A percentile compares a stretch with the other conserved stretches of the same genome.
These are phyloP conservation scores for Phlebiopsis gigantea DNA, from an alignment of 768 basidiomycete species.

Conservation along the genomic window DNA sequence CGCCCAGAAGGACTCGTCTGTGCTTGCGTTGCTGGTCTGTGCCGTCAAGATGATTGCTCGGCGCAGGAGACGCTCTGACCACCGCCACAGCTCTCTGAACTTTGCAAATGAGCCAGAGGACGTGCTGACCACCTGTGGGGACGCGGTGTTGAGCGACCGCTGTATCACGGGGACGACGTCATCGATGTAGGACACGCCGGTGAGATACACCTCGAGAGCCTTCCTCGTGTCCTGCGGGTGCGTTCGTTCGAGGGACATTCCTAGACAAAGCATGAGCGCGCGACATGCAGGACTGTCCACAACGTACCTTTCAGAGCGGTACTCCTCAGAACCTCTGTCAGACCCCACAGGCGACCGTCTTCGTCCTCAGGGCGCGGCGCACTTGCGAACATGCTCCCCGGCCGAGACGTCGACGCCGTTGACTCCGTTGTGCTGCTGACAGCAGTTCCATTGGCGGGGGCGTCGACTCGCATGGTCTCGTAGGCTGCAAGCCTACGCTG, in stretches of 20 bases:
- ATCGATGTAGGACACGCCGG: conserved; percentile 50
- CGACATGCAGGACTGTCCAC: not conserved
- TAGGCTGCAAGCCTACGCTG: conserved; percentile 46
- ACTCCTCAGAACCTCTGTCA: conserved; percentile 69
- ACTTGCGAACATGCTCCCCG: conserved; percentile 33
- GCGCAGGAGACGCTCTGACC: conserved; percentile 79
- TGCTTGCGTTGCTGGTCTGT: conserved; percentile 28
- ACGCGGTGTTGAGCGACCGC: conserved; percentile 23
- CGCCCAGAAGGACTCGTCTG: conserved; percentile 44
- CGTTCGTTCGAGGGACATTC: conserved; percentile 70
- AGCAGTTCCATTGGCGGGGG: conserved; percentile 27
- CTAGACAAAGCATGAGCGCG: conserved; percentile 31
- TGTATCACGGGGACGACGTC: conserved; percentile 42
- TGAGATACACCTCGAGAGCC: conserved; percentile 54
- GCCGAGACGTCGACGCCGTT: conserved; percentile 37
- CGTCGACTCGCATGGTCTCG: conserved; percentile 37
- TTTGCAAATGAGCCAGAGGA: conserved; percentile 43
- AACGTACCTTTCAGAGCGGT: conserved; percentile 70
- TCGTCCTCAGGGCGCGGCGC: conserved; percentile 39
- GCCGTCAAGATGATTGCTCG: conserved; percentile 69
- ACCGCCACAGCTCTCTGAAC: conserved; percentile 82
- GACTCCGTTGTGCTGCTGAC: conserved; percentile 32
- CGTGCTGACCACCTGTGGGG: conserved; percentile 35
- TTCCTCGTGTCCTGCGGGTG: conserved; percentile 39
- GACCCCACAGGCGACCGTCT: conserved; percentile 60